Percentiles rank a stretch among this genome's conserved stretches.
Conservation (phyloP, 2,329 filamentous ascomycete species). For the Aspergillus aculeatinus region DNA sequence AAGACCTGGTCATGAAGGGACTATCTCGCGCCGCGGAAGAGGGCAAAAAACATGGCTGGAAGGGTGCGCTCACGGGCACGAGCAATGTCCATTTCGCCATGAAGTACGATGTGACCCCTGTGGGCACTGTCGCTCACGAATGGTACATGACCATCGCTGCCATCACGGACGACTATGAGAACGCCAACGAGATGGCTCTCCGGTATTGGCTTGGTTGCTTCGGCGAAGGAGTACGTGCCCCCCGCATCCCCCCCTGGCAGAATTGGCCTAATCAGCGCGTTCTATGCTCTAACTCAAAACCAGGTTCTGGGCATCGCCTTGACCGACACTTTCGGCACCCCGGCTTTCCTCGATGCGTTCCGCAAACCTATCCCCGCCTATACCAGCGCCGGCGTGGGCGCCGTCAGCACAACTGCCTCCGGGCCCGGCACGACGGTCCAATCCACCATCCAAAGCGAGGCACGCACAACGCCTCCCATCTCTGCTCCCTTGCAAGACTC, state of each 20-base stretch:
- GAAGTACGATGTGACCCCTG: constrained; percentile 78
- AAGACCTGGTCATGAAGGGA: constrained; percentile 85
- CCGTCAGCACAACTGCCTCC: constrained; percentile 42
- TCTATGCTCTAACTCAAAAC: not conserved
- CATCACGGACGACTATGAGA: constrained; percentile 79
- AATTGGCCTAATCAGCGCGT: not conserved
- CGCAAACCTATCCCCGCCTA: constrained; percentile 60
- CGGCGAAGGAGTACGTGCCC: constrained; percentile 63
- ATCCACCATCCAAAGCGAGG: constrained; percentile 38
- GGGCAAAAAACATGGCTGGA: constrained; percentile 61
- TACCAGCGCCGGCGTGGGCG: constrained; percentile 43
- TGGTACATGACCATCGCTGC: constrained; percentile 99
- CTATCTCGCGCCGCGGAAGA: constrained; percentile 76
- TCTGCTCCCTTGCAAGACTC: constrained; percentile 43
- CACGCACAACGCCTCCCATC: constrained; percentile 44
- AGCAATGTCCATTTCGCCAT: constrained; percentile 98
- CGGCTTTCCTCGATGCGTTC: constrained; percentile 83
- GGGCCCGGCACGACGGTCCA: constrained; percentile 45
- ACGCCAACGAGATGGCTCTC: constrained; percentile 80
- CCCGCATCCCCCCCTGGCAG: not conserved
- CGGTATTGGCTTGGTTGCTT: constrained; percentile 90
- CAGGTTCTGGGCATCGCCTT: constrained; percentile 81
- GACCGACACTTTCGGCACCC: constrained; percentile 95
- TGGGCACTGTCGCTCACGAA: constrained; percentile 92
- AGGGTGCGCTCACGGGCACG: constrained; percentile 78